Percentiles rank a stretch among this genome's conserved stretches.
These are phyloP conservation scores for Schizothecium vesticola DNA, from an alignment of 495 filamentous ascomycete genomes.

Conservation along the genomic window DNA sequence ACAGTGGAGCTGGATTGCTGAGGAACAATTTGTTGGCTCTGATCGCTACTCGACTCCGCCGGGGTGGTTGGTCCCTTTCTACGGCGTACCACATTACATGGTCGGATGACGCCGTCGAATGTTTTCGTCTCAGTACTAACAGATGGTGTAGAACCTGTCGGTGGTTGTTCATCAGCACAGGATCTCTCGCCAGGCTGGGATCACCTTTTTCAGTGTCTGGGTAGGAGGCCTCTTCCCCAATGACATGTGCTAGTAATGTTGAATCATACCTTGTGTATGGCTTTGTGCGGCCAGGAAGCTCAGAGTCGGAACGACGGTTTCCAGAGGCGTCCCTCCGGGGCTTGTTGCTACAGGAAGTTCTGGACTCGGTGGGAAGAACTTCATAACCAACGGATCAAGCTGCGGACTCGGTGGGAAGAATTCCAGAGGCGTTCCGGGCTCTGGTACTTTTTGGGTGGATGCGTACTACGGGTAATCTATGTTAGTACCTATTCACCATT, in stretches of 20 bases:
- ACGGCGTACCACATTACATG: background rate
- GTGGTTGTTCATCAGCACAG: background rate
- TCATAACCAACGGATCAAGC: background rate
- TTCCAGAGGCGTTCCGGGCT: background rate
- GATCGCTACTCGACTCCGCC: background rate
- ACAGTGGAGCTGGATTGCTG: background rate
- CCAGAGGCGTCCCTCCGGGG: background rate
- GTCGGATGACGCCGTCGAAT: background rate
- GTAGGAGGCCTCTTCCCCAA: background rate
- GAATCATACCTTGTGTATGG: background rate
- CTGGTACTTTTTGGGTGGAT: background rate
- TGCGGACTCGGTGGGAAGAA: background rate
- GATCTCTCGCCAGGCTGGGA: background rate
- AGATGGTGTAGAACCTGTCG: background rate
- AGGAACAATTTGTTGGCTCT: background rate
- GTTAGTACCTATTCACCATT: background rate
- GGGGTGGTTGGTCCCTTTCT: background rate
- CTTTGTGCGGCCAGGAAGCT: background rate
- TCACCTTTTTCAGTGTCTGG: background rate
- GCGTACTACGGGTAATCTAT: background rate
- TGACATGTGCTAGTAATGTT: background rate
- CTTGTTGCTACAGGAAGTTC: background rate
- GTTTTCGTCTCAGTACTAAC: background rate
- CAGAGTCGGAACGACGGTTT: background rate
- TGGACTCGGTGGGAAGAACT: background rate